Evolutionary conservation across 2,329 filamentous ascomycete species (phyloP), one percentile per base, ranked within the genome.

Genomic region (Dactylellina cionopaga): DNA sequence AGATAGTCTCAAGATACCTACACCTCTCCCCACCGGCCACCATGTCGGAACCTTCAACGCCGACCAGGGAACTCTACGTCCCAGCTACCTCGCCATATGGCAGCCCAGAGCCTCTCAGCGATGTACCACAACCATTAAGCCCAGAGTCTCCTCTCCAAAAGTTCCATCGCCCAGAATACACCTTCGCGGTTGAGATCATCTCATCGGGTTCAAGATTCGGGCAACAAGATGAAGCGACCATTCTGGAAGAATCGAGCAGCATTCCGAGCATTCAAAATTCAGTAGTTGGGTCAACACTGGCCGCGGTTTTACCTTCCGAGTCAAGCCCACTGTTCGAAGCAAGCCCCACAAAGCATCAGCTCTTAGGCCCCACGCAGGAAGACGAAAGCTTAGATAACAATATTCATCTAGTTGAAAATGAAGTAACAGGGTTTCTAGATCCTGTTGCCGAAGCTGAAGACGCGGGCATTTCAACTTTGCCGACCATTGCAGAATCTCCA

Each of bases 41-140:
- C 22, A 70, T 54, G 51, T 31, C 60, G 24, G 66, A 63, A 5
- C 58, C 66, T 9, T 52, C 51, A 35, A 71, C 58, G n/a, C 66
- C 66, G 9, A 44, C 63, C 9, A 41, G 19, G 39, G n/a, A n/a
- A 15, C 25, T 29, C 22, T 44, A 10, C 17, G 35, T 71, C 15
- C 66, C 66, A 17, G 66, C 66, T 43, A 64, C 66, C 1, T 71
- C 66, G n/a, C 66, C 66, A 3, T 71, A 71, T 29, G 66, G 66
- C 3, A 71, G 66, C 17, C 66, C 66, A n/a, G 66, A 71, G 24
- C 58, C 66, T 2, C 35, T 71, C 9, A 70, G 65, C 19, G 54
- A 59, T 37, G 35, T 52, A 3, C 46, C 35, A 2, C 44, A 22
- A 29, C 54, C 54, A 39, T 44, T 47, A 9, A 70, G 65, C 29